Evolutionary conservation across 495 filamentous ascomycete species (phyloP), one percentile per base, ranked within the genome.

Genomic region (Penicillium egyptiacum): DNA sequence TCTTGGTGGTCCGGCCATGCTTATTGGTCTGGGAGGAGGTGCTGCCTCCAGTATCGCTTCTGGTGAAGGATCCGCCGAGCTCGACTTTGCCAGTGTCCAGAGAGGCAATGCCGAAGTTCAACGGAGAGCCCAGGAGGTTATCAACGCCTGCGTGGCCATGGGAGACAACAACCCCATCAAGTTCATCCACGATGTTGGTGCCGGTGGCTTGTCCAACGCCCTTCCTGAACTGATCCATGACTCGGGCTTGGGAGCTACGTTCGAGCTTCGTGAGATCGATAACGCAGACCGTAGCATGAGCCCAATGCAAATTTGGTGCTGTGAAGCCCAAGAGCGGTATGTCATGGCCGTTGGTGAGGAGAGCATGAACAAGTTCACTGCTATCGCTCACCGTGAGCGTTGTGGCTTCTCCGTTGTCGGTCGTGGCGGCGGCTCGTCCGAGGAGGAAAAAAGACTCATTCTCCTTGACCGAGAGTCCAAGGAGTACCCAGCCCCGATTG

Each of bases 171-270:
- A 89, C 66, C 94, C 94, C 0, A 98, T 98, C 54, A 85, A 87
- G 53, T 92, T 96, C 74, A 97, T 98, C 66, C 94, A 98, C 68
- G 94, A 98, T 64, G 93, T 98, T 46, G 94, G 94, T 52, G 95
- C 94, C 31, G 94, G 94, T 65, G 94, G 94, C 46, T 74, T 98
- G 30, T 96, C 91, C 0, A 98, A 98, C 69, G 95, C 92, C 22
- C 79, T 98, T 20, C 89, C 91, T 4, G 94, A 97, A 67, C 77
- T 98, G 19, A 92, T 96, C 31, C 88, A 94, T 58, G 94, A 98
- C 68, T 90, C 92, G 26, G 88, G 89, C 0, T 83, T 89, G 51
- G 94, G 94, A 30, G 94, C 90, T 20, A 85, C 81, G 2, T 96
- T 98, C 61, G 94, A 98, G 70, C 83, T 98, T 1, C 84, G 95